Conservation (phyloP, 2,329 filamentous ascomycete genomes). For the Fusarium nematophilum region DNA sequence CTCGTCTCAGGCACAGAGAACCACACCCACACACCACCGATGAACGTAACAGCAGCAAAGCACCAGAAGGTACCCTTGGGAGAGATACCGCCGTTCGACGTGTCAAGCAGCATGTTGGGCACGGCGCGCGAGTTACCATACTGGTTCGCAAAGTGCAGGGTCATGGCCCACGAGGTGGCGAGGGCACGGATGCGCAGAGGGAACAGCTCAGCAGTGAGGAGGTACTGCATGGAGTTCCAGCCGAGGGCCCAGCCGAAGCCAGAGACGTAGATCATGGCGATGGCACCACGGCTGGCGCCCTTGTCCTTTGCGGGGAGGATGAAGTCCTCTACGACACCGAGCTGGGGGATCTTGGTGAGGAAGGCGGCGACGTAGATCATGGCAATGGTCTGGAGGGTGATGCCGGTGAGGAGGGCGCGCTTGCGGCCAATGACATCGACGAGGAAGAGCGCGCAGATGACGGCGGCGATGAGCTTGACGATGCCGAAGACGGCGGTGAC, state of each 20-base stretch:
- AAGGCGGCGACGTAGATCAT: conserved; percentile 73
- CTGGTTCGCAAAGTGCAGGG: conserved; percentile 81
- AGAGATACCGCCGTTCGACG: conserved; percentile 58
- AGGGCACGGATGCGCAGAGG: conserved; percentile 78
- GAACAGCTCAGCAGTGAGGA: conserved; percentile 82
- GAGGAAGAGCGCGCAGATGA: conserved; percentile 80
- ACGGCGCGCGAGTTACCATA: conserved; percentile 82
- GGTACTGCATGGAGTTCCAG: conserved; percentile 83
- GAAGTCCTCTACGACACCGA: conserved; percentile 62
- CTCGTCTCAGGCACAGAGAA: conserved; percentile 79
- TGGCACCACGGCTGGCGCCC: conserved; percentile 72
- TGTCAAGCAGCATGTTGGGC: conserved; percentile 75
- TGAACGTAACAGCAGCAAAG: conserved; percentile 74
- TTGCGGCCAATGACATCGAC: conserved; percentile 84
- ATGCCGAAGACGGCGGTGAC: conserved; percentile 82
- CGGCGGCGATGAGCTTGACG: conserved; percentile 74
- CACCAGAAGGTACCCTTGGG: conserved; percentile 81
- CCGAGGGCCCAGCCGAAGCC: conserved; percentile 77
- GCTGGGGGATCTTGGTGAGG: conserved; percentile 70
- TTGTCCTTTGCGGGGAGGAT: conserved; percentile 60
- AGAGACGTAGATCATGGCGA: conserved; percentile 78
- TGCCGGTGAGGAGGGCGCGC: conserved; percentile 70
- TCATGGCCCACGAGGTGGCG: conserved; percentile 79
- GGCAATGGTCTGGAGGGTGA: conserved; percentile 67
- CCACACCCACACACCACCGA: conserved; percentile 78